Evolutionary conservation across 169 alveolate genomes (phyloP), one percentile per base, ranked within the genome.

Genomic region (Amoebophrya sp.): DNA sequence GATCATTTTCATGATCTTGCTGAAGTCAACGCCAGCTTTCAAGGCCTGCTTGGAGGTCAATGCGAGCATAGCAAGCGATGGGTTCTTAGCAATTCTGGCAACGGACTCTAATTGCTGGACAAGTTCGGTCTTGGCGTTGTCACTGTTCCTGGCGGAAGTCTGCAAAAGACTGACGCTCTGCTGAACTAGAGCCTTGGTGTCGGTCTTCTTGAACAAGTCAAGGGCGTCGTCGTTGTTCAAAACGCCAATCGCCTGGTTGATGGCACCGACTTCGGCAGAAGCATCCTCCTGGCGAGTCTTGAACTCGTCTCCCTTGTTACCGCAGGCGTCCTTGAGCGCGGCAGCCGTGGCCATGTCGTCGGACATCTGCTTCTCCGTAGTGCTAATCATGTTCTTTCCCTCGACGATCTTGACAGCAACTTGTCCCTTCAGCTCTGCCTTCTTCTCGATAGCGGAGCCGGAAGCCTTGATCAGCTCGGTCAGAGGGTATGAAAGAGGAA

Each of bases 1-100:
- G 23, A 92, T 92, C 94, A 83, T 92, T 76, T 40, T 78, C 55
- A 92, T n/a, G 41, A 92, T 65, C 89, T 92, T 92, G 53, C 76
- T 14, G 89, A 92, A 92, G 78, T 77, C 94, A 0, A 83, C 92
- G 91, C 83, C 83, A 36, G 83, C n/a, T 36, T 65, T 65, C 89
- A 0, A 38, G 40, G 92, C 93, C 94, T 92, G 90, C 92, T 89
- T 89, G 41, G 92, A 92, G 54, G 53, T 89, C 40, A 92, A 89
- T 53, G 94, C 94, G 90, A 92, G 78, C 53, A 91, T 78, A 78
- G 90, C 18, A 76, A 92, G 78, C 89, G 90, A 65, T 89, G 90
- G 92, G 90, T 47, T 83, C 41, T 33, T 77, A 26, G 0, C 1
- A 10, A 24, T n/a, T 0, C 34, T 2, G 41, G 89, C 89, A 26